Percentiles rank a stretch among this genome's conserved stretches.
These are phyloP conservation scores for Botrytis fragariae DNA, from an alignment of 2,329 filamentous ascomycete species.

Conservation along the genomic window DNA sequence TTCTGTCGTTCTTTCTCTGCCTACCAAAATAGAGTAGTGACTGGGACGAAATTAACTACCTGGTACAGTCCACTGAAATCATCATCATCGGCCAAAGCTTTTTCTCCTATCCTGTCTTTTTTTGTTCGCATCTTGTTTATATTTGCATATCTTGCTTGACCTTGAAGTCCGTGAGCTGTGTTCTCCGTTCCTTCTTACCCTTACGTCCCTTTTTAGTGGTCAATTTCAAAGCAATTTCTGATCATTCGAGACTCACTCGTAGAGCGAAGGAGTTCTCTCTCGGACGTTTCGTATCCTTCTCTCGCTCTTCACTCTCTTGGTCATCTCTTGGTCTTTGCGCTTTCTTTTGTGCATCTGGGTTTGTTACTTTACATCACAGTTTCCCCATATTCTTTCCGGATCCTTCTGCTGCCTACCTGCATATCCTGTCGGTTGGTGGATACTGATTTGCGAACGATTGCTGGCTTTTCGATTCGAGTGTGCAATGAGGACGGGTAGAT, in stretches of 20 bases:
- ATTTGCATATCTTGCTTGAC: conserved; percentile 12
- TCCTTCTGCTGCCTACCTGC: conserved; percentile 12
- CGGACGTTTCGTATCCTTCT: conserved; percentile 31
- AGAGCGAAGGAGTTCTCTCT: conserved; percentile 20
- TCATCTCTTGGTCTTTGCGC: conserved; percentile 24
- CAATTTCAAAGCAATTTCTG: conserved; percentile 13
- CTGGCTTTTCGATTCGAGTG: conserved; percentile 28
- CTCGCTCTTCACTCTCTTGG: conserved; percentile 32
- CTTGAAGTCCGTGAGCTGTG: conserved; percentile 16
- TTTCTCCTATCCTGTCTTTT: conserved; percentile 19
- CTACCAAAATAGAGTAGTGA: not conserved
- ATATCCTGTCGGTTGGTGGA: conserved; percentile 16
- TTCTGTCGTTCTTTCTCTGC: not conserved
- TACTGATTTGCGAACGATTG: conserved; percentile 12
- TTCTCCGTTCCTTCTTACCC: conserved; percentile 11
- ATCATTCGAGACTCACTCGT: conserved; percentile 17
- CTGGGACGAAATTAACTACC: not conserved
- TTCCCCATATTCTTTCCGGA: conserved; percentile 22
- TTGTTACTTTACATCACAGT: conserved; percentile 21
- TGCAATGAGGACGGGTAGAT: conserved; percentile 8
- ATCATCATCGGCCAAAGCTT: conserved; percentile 8
- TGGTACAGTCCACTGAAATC: not conserved
- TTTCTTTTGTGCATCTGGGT: conserved; percentile 5
- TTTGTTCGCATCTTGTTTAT: not conserved
- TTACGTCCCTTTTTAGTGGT: conserved; percentile 15